Evolutionary conservation across 192 early-diverging fungal genomes (phyloP), one percentile per base, ranked within the genome.

Genomic region (Umbelopsis sp.): DNA sequence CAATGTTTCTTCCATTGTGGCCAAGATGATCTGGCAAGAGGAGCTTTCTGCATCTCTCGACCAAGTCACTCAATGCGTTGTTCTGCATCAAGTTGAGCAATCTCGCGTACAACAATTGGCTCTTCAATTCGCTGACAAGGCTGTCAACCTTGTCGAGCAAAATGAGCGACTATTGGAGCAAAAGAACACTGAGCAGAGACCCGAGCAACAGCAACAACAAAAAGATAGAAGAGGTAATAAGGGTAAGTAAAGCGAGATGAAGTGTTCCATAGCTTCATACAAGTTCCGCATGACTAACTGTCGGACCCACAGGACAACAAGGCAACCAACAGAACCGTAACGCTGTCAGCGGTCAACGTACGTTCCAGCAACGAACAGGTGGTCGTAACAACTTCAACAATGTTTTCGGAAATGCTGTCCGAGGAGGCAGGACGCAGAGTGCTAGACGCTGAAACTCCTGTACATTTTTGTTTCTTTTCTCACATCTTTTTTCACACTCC

Each of bases 1-100:
- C 52, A 78, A 76, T 65, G 93, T 96, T 27, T 79, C 91, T 68
- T 75, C 89, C 9, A 88, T 97, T 74, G 84, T 97, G 11, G 86
- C 95, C 52, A 93, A 95, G 84, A 94, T 99, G 95, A 94, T 99
- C 71, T 94, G 92, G 81, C 88, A 89, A 74, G 92, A 94, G 72
- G 95, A 99, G 82, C 78, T 99, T 25, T 80, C 89, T 49, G 98
- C 94, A 41, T 91, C 90, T 35, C 84, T 98, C 58, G 93, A 97
- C 78, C 91, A 94, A 75, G 90, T 94, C 41, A 84, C 83, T 47
- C 87, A 90, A 55, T 87, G 86, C 58, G 84, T 98, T 65, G 86
- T 95, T 22, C 82, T 99, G 64, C 89, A 95, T 81, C 88, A 87
- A 78, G 88, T 92, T 73, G 87, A 86, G 64, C 78, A 84, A 58